Percentiles rank a stretch among this genome's conserved stretches.
Evolutionary conservation across 2,329 filamentous ascomycete species (phyloP).

Genomic region (Sporothrix pallida): DNA sequence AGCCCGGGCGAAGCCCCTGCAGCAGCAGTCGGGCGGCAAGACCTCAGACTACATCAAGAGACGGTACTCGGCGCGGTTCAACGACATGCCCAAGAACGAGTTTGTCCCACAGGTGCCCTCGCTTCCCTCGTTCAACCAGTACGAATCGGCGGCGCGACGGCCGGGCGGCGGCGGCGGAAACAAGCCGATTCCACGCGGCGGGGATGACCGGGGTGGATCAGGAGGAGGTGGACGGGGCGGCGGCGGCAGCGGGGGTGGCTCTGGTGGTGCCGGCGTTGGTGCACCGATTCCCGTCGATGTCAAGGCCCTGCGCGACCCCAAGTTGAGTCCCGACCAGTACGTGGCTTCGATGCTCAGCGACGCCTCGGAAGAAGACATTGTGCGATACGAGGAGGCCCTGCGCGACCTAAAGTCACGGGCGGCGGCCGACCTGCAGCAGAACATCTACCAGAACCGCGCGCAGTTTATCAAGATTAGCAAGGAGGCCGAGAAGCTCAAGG

Average conservation of each 20-base stretch:
- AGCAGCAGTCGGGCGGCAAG: constrained; percentile 63
- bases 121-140: constrained; percentile 65
- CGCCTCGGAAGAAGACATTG: constrained; percentile 85
- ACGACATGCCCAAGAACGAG: constrained; percentile 75
- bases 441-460: constrained; percentile 93
- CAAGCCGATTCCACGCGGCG: constrained; percentile 60
- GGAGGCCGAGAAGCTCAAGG: constrained; percentile 96
- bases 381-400: constrained; percentile 77
- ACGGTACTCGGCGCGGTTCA: constrained; percentile 92
- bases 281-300: constrained; percentile 71
- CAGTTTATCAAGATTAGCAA: constrained; percentile 99
- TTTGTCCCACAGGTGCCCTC: constrained; percentile 77
- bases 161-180: constrained; percentile 52
- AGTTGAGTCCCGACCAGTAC: constrained; percentile 79
- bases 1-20: constrained; percentile 55
- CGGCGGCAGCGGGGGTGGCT: constrained; percentile 22
- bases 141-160: constrained; percentile 53
- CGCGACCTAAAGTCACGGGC: constrained; percentile 79
- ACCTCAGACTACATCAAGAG: constrained; percentile 88
- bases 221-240: neutral
- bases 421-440: constrained; percentile 85
- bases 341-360: constrained; percentile 77
- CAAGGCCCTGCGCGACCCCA: constrained; percentile 78
- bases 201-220: constrained; percentile 38
- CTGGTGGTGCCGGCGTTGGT: constrained; percentile 36